Conservation (phyloP, 1,284 basidiomycete genomes). For the Garcileccinum viscosum region DNA sequence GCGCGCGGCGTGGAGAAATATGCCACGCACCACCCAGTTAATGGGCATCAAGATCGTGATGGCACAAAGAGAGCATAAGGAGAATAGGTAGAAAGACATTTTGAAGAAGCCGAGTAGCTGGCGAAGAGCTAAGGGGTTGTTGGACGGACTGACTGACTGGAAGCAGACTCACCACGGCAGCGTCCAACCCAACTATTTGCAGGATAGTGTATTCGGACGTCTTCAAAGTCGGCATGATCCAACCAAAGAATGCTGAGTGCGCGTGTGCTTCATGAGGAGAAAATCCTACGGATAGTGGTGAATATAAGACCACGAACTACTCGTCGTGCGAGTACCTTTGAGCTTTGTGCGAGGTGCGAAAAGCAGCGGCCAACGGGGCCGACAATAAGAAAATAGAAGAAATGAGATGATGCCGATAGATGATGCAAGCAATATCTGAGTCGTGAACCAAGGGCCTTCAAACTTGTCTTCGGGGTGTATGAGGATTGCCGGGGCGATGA, state of each 20-base stretch:
- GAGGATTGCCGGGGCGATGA: not conserved
- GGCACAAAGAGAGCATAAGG: constrained; percentile 83
- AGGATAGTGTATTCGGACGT: constrained; percentile 94
- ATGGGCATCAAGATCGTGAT: constrained; percentile 86
- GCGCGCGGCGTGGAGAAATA: not conserved
- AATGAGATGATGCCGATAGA: constrained; percentile 83
- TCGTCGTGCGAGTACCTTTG: constrained; percentile 65
- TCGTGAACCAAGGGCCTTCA: constrained; percentile 92
- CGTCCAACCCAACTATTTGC: constrained; percentile 96
- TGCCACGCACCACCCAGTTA: constrained; percentile 75
- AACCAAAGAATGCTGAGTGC: constrained; percentile 87
- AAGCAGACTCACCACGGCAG: constrained; percentile 75
- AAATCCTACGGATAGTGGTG: constrained; percentile 62
- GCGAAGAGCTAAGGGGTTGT: constrained; percentile 1
- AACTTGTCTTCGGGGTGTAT: constrained; percentile 59
- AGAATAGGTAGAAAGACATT: constrained; percentile 92
- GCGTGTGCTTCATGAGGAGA: constrained; percentile 89
- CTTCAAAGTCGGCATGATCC: constrained; percentile 91
- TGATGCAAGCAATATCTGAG: constrained; percentile 84
- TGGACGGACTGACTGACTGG: not conserved
- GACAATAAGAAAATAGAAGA: constrained; percentile 85
- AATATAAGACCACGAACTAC: not conserved
- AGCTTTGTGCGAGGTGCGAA: constrained; percentile 94
- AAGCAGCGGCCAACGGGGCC: constrained; percentile 86
- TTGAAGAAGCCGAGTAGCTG: constrained; percentile 95